Base-by-base conservation (phyloP, 1,284 basidiomycete species). In the Anthracocystis setariae region DNA sequence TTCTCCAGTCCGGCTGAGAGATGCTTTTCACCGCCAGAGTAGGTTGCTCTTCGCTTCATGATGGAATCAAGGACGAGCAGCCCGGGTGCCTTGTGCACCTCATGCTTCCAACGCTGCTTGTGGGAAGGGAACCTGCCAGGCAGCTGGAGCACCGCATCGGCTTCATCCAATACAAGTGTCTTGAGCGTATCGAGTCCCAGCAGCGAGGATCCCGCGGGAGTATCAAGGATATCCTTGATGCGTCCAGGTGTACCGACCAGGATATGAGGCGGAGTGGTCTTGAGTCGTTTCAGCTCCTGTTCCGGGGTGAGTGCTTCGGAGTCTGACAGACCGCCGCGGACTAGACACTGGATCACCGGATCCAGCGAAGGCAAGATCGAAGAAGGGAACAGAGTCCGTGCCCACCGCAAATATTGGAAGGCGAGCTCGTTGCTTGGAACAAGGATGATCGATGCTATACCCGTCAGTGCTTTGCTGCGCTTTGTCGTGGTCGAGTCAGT, bases 351-450 rank as follows among this genome's bases (percentile, higher is more conserved):
- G 15, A 82, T 63, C 35, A 81, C 74, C 10, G 78, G 61, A 33
- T 76, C 70, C 37, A 82, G 53, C 12, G 70, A 68, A 2, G 64
- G 46, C 17, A 69, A 20, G 13, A 49, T 46, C 15, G 54, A 48
- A 0, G 35, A 13, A 0, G 81, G 80, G 25, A 81, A 62, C 1
- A 82, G 60, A 8, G 53, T 29, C 8, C 64, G 71, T 0, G 76
- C 73, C 81, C 81, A 82, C 3, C 59, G 46, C 46, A 73, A 15
- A 51, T 81, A 81, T 46, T 82, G 81, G 3, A 53, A 43, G 3
- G 81, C 81, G 12, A 82, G 73, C 56, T 82, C 81, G 52, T 78
- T 79, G 48, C 69, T 75, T 0, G 81, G 80, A 4, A 82, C 81
- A 18, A 82, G 38, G 39, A 82, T 53, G 51, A 81, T 68, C 8